phyloP scores from a whole-genome alignment of 306 rosid genomes.

The Adenanthera pavonina region DNA sequence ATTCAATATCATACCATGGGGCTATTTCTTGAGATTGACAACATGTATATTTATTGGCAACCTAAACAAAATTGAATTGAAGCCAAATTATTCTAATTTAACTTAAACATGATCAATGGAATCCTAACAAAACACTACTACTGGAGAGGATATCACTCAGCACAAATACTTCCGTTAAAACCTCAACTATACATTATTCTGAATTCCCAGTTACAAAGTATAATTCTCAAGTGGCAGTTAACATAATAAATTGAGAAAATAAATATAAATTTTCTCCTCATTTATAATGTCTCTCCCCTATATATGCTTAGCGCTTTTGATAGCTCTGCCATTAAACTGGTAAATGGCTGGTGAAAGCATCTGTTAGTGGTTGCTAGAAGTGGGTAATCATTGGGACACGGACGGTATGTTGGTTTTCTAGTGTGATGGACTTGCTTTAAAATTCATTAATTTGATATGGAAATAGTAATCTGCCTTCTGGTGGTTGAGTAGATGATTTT shows the following conservation, averaged over 20 bases:
- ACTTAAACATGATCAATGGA: neutral
- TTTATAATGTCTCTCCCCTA: neutral
- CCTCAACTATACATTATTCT: neutral
- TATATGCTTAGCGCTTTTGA: neutral
- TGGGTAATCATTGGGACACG: neutral
- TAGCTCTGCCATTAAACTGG: neutral
- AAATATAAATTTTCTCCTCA: neutral
- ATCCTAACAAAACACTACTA: neutral
- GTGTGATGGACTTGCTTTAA: neutral
- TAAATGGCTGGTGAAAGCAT: neutral
- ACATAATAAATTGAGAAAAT: neutral
- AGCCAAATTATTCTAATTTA: neutral
- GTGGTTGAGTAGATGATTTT: neutral
- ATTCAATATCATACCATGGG: neutral
- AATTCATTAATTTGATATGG: neutral
- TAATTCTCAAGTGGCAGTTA: neutral
- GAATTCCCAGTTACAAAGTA: neutral
- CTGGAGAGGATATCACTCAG: neutral
- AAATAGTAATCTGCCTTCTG: neutral
- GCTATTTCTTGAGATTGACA: no score
- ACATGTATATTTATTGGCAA: no score
- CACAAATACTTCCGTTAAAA: neutral
- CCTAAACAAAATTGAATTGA: neutral
- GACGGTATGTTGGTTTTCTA: neutral
- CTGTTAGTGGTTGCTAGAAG: neutral